Base-by-base conservation (phyloP, 2,329 filamentous ascomycete species). In the Achaetomium macrosporum region DNA sequence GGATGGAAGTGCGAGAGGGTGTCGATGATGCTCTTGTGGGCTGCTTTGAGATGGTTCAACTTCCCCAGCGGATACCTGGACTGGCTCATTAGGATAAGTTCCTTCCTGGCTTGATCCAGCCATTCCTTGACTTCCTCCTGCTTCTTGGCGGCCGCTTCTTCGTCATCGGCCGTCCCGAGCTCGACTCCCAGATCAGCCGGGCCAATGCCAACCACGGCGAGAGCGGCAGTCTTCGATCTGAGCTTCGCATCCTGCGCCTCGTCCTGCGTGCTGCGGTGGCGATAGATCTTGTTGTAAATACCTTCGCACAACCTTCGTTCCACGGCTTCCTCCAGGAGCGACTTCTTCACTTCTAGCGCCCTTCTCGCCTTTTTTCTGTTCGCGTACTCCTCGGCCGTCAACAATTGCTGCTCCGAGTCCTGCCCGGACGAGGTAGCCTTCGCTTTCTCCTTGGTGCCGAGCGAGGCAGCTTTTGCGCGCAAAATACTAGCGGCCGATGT, bases 221-320 rank as follows among this genome's bases (percentile, higher is more conserved):
- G 73, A 1, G 93, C 90, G 17, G 92, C 92, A 1, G 91, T 96
- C 64, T 95, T 93, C 10, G 93, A 99, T 30, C 93, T 83, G 47
- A 99, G 76, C 66, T 95, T 96, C 64, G 95, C 91, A 66, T 99
- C 93, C 64, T 92, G 82, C 12, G 93, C 91, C 69, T 96, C 92
- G 65, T 99, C 93, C 63, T 97, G 85, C 0, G 92, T 95, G 66
- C 80, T 93, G 55, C 87, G 83, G 68, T 99, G 93, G 43, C 90
- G 84, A 79, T 92, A 99, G 66, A 99, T 89, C 59, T 87, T 85
- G 53, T 85, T 79, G 65, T 97, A 97, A 42, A 92, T 84, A 49
- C 85, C 84, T 66, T 95, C 90, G 65, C 89, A 95, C 11, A 91
- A 80, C 57, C 87, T 82, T 58, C 88, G 82, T 67, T 99, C 93